Percentiles rank a stretch among this genome's conserved stretches.
These are phyloP conservation scores for Lactifluus hygrophoroides DNA, from an alignment of 768 basidiomycete species.

Conservation along the genomic window DNA sequence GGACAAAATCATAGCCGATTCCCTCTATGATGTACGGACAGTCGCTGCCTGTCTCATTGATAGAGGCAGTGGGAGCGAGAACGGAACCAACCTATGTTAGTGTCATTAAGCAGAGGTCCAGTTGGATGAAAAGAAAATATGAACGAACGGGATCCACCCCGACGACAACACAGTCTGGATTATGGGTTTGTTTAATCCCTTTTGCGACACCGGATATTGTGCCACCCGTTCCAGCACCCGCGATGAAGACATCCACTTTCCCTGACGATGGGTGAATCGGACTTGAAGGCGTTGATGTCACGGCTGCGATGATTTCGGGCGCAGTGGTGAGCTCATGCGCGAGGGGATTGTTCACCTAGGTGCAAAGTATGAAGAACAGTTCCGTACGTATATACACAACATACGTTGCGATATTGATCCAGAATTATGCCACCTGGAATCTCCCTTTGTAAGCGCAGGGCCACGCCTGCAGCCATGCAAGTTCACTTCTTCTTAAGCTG, in stretches of 20 bases:
- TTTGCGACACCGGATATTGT: constrained; percentile 85
- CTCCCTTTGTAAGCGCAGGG: constrained; percentile 61
- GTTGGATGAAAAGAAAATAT: background rate
- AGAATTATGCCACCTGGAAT: constrained; percentile 85
- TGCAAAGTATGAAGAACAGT: constrained; percentile 7
- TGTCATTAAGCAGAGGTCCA: background rate
- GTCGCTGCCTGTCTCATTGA: constrained; percentile 49
- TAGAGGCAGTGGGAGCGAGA: constrained; percentile 59
- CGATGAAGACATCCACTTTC: constrained; percentile 75
- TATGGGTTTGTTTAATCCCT: constrained; percentile 72
- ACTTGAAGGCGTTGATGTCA: constrained; percentile 57
- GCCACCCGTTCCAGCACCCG: constrained; percentile 90
- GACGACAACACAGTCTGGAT: constrained; percentile 64
- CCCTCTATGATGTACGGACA: constrained; percentile 78
- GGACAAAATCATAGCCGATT: constrained; percentile 94
- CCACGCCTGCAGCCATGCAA: constrained; percentile 64
- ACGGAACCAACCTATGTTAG: constrained; percentile 72
- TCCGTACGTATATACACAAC: constrained; percentile 23
- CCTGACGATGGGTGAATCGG: constrained; percentile 49
- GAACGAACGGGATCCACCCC: constrained; percentile 82
- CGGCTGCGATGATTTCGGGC: constrained; percentile 81
- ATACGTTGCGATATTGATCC: constrained; percentile 80
- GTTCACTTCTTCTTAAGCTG: constrained; percentile 70
- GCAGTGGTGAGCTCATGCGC: constrained; percentile 90
- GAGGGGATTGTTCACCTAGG: constrained; percentile 70